phyloP scores from a whole-genome alignment of 2,329 filamentous ascomycete genomes.

The Penicillium polonicum region DNA sequence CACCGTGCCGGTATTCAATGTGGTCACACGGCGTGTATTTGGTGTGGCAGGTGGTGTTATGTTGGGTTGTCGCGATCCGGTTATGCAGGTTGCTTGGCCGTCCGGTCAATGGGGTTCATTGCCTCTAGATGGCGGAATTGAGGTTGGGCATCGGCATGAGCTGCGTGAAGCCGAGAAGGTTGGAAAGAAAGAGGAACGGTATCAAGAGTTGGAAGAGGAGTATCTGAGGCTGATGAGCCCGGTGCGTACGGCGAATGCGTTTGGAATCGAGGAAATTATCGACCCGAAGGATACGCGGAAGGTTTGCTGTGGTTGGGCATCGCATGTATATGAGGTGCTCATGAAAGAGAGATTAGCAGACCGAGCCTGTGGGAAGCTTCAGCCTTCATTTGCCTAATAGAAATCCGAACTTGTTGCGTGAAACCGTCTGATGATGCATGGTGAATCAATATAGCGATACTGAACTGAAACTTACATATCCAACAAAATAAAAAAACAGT shows the following conservation, averaged over 20 bases:
- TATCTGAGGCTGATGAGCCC: constrained; percentile 64
- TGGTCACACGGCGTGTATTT: constrained; percentile 61
- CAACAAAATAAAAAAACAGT: neutral
- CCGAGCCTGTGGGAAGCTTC: constrained; percentile 43
- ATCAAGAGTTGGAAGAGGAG: constrained; percentile 59
- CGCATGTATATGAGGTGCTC: constrained; percentile 56
- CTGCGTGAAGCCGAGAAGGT: constrained; percentile 55
- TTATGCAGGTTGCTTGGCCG: constrained; percentile 63
- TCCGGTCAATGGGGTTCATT: constrained; percentile 62
- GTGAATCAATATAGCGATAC: neutral
- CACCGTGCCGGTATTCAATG: constrained; percentile 62
- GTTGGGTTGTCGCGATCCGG: constrained; percentile 61
- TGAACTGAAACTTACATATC: too few relatives aligned
- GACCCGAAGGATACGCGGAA: constrained; percentile 60
- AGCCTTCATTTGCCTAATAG: constrained; percentile 49
- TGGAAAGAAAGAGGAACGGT: constrained; percentile 52
- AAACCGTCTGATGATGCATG: too few relatives aligned
- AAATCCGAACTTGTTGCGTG: neutral
- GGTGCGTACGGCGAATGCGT: constrained; percentile 62
- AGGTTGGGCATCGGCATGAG: constrained; percentile 62
- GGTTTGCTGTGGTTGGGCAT: constrained; percentile 57
- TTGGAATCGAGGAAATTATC: constrained; percentile 64
- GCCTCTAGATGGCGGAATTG: constrained; percentile 63
- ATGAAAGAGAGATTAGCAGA: constrained; percentile 50
- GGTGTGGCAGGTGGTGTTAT: constrained; percentile 66